A percentile compares a stretch with the other conserved stretches of the same genome.
Evolutionary conservation across 805 yeast species (phyloP).

Genomic region (Tanozyma kutaoensis): DNA sequence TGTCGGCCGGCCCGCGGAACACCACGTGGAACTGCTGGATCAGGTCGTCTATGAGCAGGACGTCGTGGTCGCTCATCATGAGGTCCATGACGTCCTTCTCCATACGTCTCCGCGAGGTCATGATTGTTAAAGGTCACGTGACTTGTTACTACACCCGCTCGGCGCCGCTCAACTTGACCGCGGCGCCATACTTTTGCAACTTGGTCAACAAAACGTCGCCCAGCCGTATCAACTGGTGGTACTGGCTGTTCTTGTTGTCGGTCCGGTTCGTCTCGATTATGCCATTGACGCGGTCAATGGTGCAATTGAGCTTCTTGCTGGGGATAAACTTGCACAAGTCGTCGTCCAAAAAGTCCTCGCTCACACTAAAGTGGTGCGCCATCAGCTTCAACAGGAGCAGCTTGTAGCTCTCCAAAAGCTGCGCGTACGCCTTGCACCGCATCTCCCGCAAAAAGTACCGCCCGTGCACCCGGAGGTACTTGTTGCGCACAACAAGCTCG

Average conservation of each 20-base stretch:
- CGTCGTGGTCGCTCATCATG: slow-evolving; percentile 92
- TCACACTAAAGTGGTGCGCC: slow-evolving; percentile 91
- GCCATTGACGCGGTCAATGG: slow-evolving; percentile 90
- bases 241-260: slow-evolving; percentile 90
- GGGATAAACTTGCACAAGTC: slow-evolving; percentile 89
- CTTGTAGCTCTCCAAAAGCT: slow-evolving; percentile 86
- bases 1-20: slow-evolving; percentile 66
- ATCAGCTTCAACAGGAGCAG: slow-evolving; percentile 80
- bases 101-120: slow-evolving; percentile 39
- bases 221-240: slow-evolving; percentile 74
- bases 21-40: slow-evolving; percentile 77
- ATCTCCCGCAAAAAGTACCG: slow-evolving; percentile 81
- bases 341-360: slow-evolving; percentile 70
- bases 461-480: slow-evolving; percentile 64
- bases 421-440: slow-evolving; percentile 91
- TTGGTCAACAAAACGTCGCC: slow-evolving; percentile 90
- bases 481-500: slow-evolving; percentile 45
- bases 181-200: slow-evolving; percentile 93
- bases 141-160: too few species aligned
- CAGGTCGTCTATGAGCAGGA: slow-evolving; percentile 60
- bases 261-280: slow-evolving; percentile 93
- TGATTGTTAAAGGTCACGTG: too few species aligned
- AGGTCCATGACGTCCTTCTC: slow-evolving; percentile 95
- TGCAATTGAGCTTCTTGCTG: slow-evolving; percentile 86
- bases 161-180: slow-evolving; percentile 89